Base-by-base conservation (phyloP, 1,284 basidiomycete species). In the Cystobasidium slooffiae region DNA sequence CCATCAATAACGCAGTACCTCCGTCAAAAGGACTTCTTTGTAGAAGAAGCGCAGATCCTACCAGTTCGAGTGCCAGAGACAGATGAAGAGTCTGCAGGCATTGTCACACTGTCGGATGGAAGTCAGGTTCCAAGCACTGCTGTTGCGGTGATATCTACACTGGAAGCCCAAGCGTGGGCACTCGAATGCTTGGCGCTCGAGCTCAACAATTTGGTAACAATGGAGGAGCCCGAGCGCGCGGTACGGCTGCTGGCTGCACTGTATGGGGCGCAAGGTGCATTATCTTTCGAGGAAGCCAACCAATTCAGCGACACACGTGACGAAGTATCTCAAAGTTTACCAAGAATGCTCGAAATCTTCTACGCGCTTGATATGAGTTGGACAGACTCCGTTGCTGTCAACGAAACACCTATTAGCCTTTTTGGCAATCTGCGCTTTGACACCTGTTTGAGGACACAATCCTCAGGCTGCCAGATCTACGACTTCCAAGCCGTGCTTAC, bases 181-280 rank as follows among this genome's bases (percentile, higher is more conserved):
- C 87, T 98, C 73, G 90, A 96, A 76, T 87, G 92, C 31, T 89
- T 90, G 7, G 93, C 95, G 0, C 85, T 99, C 37, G 97, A 99
- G 80, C 84, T 97, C 14, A 95, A 96, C 77, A 87, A 92, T 18
- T 86, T 96, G 68, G 91, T 91, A 5, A 89, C 88, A 78, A 90
- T 89, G 78, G 89, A 82, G 74, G 77, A 78, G 76, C 43, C 72
- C 20, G 76, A 80, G 16, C 79, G 80, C 55, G 80, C 82, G 31
- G 75, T 78, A 9, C 74, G 78, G 12, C 78, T 82, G 1, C 76
- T 82, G 0, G 51, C 62, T 18, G 51, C 39, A n/a, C 53, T 73
- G 7, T 73, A 56, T 51, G 69, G 49, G 7, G 46, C 22, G 12
- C 47, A 65, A 20, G 78, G 77, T 0, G 79, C 79, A 0, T 77